Base-by-base conservation (phyloP, 2,329 filamentous ascomycete genomes). In the Bipolaris cookei region DNA sequence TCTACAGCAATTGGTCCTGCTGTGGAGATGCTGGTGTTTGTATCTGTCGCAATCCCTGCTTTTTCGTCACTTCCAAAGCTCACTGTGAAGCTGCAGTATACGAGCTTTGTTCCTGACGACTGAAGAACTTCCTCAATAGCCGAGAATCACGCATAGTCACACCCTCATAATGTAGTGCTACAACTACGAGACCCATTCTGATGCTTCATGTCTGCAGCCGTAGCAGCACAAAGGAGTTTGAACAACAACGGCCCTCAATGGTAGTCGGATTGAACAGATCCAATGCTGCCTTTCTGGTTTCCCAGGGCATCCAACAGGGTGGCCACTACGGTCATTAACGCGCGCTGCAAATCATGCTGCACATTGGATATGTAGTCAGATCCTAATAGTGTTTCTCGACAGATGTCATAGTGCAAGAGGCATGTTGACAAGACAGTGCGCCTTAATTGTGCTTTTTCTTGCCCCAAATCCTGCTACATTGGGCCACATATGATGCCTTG, bases 391-490 rank as follows among this genome's bases (percentile, higher is more conserved):
- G 65, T 72, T 68, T 59, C 63, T 61, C 66, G 59, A 69, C 61
- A 67, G 62, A 58, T 62, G 67, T 67, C 66, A 64, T 63, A 35
- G 56, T 52, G 46, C 54, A 49, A 62, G 49, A 65, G 63, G 62
- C 62, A 68, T 65, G 59, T 68, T 71, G 67, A 71, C 68, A 72
- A 64, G 68, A 69, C 64, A 25, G 54, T 61, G 52, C 62, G 69
- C 69, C 72, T 71, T 74, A 73, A 67, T 70, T 60, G 66, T 51
- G 28, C 58, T 59, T 68, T 66, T 71, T 62, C 62, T 56, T 71
- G 67, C 66, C 65, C 71, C 62, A 37, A 51, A 59, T 51, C 59
- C 64, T 62, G 49, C 57, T 63, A 54, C 42, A 53, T 61, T 54
- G 52, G 59, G 61, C 51, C 56, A 67, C 66, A 61, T 51, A 54